Conservation (phyloP, 768 basidiomycete genomes). For the Hypholoma sublateritium region DNA sequence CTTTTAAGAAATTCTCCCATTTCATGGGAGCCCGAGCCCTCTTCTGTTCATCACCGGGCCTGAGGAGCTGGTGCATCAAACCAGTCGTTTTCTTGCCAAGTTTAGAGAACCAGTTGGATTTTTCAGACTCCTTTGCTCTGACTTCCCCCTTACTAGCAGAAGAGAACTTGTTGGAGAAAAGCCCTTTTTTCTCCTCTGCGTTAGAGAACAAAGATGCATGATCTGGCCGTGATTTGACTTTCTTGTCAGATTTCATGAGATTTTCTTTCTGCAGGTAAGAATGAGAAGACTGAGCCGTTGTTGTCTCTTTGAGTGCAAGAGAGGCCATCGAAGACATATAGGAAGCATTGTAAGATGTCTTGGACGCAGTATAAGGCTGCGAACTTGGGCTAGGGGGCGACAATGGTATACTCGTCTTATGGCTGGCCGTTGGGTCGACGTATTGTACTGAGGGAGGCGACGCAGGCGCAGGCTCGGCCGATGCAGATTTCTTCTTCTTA, state of each 20-base stretch:
- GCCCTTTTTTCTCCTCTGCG: slow-evolving; percentile 39
- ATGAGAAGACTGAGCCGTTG: slow-evolving; percentile 65
- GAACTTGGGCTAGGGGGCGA: slow-evolving; percentile 11
- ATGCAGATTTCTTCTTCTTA: slow-evolving; percentile 60
- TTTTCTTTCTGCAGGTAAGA: slow-evolving; percentile 60
- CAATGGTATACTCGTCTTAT: slow-evolving; percentile 19
- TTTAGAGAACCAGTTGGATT: slow-evolving; percentile 55
- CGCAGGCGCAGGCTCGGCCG: slow-evolving; percentile 20
- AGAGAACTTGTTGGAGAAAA: slow-evolving; percentile 50
- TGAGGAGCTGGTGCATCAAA: slow-evolving; percentile 66
- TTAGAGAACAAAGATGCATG: slow-evolving; percentile 51
- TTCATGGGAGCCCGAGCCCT: slow-evolving; percentile 61
- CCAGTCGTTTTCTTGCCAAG: slow-evolving; percentile 57
- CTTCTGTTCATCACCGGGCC: slow-evolving; percentile 53
- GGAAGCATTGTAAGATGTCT: slow-evolving; percentile 6
- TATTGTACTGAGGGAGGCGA: slow-evolving; percentile 20
- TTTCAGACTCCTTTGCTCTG: slow-evolving; percentile 36
- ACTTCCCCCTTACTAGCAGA: slow-evolving; percentile 30
- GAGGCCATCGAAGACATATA: slow-evolving; percentile 34
- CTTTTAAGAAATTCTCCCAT: slow-evolving; percentile 80
- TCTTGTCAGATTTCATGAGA: slow-evolving; percentile 49
- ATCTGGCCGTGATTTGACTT: slow-evolving; percentile 70
- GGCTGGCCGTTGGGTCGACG: slow-evolving; percentile 6
- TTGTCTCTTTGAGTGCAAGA: slow-evolving; percentile 39
- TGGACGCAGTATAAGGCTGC: slow-evolving; percentile 13